Conservation (phyloP, 2,329 filamentous ascomycete species). For the Xylaria sp. region DNA sequence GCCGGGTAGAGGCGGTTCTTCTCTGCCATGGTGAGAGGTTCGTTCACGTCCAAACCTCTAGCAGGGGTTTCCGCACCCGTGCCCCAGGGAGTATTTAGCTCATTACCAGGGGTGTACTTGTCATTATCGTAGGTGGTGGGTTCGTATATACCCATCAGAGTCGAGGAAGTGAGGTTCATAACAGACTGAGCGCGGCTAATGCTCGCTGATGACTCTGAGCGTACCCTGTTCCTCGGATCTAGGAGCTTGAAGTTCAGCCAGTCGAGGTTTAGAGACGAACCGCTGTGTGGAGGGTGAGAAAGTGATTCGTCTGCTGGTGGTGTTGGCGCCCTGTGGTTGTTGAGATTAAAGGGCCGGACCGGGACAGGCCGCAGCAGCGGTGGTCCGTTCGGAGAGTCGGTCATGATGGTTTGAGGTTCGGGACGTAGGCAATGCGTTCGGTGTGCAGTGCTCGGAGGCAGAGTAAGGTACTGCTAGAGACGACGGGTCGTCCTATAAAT, state of each 20-base stretch:
- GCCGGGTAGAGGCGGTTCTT: conserved; percentile 49
- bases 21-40: conserved; percentile 44
- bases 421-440: not conserved
- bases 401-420: conserved; percentile 37
- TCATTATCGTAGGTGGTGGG: conserved; percentile 67
- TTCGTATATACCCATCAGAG: conserved; percentile 91
- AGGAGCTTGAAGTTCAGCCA: conserved; percentile 51
- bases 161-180: conserved; percentile 87
- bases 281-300: conserved; percentile 57
- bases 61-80: conserved; percentile 78
- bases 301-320: conserved; percentile 55
- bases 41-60: conserved; percentile 54
- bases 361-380: conserved; percentile 76
- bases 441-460: not conserved
- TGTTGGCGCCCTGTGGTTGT: conserved; percentile 60
- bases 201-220: conserved; percentile 52
- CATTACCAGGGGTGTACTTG: conserved; percentile 53
- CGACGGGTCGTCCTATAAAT: not conserved
- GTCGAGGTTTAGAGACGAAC: conserved; percentile 56
- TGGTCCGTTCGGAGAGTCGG: conserved; percentile 55
- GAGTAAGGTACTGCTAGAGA: not conserved
- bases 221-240: conserved; percentile 40
- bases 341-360: conserved; percentile 75
- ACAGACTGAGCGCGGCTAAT: conserved; percentile 80
- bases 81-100: conserved; percentile 78